phyloP scores from a whole-genome alignment of 2,329 filamentous ascomycete genomes.

The Colletotrichum horii region DNA sequence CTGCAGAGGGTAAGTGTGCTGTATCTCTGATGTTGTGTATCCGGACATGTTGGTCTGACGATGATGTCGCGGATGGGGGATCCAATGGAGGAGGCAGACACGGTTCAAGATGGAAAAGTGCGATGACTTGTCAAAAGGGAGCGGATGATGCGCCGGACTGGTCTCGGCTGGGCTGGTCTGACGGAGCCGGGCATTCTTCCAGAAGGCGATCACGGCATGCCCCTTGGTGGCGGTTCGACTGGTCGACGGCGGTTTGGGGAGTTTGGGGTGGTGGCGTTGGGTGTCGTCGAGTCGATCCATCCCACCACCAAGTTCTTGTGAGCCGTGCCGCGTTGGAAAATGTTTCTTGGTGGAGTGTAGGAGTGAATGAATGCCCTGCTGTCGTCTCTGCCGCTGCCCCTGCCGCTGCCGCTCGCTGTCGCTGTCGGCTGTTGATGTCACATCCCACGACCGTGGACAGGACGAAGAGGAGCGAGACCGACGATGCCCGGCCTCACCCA shows the following conservation, averaged over 20 bases:
- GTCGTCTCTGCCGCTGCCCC: neutral
- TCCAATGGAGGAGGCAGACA: neutral
- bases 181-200: neutral
- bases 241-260: slow-evolving; percentile 2
- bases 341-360: neutral
- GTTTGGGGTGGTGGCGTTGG: neutral
- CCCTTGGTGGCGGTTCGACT: neutral
- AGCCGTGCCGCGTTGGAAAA: neutral
- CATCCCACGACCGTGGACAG: neutral
- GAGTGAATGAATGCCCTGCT: neutral
- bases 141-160: slow-evolving; percentile 11
- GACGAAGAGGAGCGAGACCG: neutral
- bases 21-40: neutral
- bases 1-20: neutral
- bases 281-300: neutral
- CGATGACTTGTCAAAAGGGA: slow-evolving; percentile 8
- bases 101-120: neutral
- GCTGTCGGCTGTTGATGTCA: neutral
- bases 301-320: neutral
- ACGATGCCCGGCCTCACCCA: neutral
- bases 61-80: neutral
- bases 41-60: neutral
- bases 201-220: slow-evolving; percentile 6
- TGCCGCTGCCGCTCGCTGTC: neutral
- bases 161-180: slow-evolving; percentile 16